These are phyloP conservation scores for Didymella segeticola DNA, from an alignment of 2,329 filamentous ascomycete genomes.

Conservation along the genomic window DNA sequence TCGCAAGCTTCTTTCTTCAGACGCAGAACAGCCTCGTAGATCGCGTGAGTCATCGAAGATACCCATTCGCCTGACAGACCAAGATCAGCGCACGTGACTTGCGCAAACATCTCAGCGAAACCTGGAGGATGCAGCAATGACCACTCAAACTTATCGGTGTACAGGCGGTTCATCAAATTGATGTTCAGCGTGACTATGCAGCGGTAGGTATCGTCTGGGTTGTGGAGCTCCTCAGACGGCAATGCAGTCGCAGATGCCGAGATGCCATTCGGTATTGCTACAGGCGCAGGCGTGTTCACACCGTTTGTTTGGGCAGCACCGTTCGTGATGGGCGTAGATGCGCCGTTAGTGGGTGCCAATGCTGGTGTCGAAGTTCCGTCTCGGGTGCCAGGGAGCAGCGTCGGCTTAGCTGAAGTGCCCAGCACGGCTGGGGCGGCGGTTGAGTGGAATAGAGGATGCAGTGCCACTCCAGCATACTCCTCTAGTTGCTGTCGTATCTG, in stretches of 20 bases:
- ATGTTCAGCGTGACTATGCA: conserved; percentile 92
- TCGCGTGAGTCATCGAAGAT: conserved; percentile 90
- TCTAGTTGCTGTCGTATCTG: conserved; percentile 95
- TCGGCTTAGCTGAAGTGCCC: conserved; percentile 39
- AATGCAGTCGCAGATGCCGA: conserved; percentile 72
- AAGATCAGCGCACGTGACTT: conserved; percentile 89
- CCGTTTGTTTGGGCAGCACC: conserved; percentile 53
- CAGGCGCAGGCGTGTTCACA: conserved; percentile 55
- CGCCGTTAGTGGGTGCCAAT: conserved; percentile 57
- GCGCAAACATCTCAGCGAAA: conserved; percentile 90
- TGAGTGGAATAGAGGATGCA: conserved; percentile 90
- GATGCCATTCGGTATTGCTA: conserved; percentile 62
- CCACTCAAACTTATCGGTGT: conserved; percentile 98
- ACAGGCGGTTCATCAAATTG: conserved; percentile 88
- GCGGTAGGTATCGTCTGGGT: conserved; percentile 92
- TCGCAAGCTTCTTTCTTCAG: conserved; percentile 97
- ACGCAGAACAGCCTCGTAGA: conserved; percentile 91
- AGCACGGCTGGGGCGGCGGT: conserved; percentile 41
- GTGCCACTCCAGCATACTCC: conserved; percentile 91
- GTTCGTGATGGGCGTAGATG: conserved; percentile 62
- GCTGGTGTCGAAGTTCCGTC: conserved; percentile 59
- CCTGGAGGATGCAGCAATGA: conserved; percentile 90
- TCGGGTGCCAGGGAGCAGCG: conserved; percentile 54
- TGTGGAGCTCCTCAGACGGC: conserved; percentile 75
- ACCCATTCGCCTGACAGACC: conserved; percentile 93